Percentiles rank a stretch among this genome's conserved stretches.
Conservation (phyloP, 345 rosid genomes). For the Boechera divaricarpa region DNA sequence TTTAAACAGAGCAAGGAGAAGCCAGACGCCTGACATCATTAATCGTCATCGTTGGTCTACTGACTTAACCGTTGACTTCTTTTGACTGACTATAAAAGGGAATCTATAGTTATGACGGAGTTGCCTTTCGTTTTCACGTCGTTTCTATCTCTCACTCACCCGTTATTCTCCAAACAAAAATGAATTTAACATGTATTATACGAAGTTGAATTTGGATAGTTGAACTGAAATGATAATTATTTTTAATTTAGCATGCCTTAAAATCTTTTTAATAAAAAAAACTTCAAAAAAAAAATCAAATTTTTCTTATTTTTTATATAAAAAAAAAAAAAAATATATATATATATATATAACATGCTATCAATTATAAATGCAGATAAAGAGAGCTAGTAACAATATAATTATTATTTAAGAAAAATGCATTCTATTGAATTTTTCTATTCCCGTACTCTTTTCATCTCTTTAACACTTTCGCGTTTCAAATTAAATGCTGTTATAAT, state of each 20-base stretch:
- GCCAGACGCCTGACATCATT: slow-evolving; percentile 48
- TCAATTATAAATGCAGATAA: neutral
- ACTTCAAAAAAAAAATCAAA: too few relatives aligned
- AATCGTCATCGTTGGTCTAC: slow-evolving; percentile 34
- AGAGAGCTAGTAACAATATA: neutral
- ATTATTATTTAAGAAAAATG: neutral
- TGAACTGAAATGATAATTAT: neutral
- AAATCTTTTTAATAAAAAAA: too few relatives aligned
- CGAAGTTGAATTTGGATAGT: neutral
- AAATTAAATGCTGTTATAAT: too few relatives aligned
- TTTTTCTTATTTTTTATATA: neutral
- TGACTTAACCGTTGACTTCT: slow-evolving; percentile 55
- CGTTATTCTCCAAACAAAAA: neutral
- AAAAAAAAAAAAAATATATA: too few relatives aligned
- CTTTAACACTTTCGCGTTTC: neutral
- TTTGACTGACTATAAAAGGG: slow-evolving; percentile 3
- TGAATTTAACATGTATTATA: neutral
- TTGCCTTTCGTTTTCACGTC: slow-evolving; percentile 41
- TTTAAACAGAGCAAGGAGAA: slow-evolving; percentile 40
- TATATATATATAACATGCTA: neutral
- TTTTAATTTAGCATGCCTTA: neutral
- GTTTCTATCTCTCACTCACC: slow-evolving; percentile 9
- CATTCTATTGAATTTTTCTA: neutral
- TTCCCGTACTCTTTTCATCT: neutral
- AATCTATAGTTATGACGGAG: slow-evolving; percentile 10